These are phyloP conservation scores for Elsinoe arachidis DNA, from an alignment of 2,329 filamentous ascomycete genomes.

Conservation along the genomic window DNA sequence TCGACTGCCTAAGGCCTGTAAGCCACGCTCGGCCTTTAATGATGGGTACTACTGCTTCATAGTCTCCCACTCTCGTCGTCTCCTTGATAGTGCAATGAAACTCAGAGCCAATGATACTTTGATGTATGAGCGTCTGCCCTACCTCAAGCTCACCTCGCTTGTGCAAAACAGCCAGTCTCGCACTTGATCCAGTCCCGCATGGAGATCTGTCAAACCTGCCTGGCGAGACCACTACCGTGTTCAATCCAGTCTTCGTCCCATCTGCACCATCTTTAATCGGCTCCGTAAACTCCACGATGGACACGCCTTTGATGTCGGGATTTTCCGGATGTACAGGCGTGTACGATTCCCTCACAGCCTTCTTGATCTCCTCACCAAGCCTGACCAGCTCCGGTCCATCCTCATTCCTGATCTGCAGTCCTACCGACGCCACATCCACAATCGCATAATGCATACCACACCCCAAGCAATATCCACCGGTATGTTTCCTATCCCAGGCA, in stretches of 20 bases:
- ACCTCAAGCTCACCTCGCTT: conserved; percentile 32
- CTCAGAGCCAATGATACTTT: conserved; percentile 37
- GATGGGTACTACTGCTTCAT: conserved; percentile 33
- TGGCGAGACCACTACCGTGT: conserved; percentile 39
- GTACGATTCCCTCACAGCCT: conserved; percentile 28
- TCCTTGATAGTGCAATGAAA: conserved; percentile 34
- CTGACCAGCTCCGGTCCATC: conserved; percentile 32
- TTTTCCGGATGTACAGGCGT: conserved; percentile 39
- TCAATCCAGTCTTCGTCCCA: conserved; percentile 26
- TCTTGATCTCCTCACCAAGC: conserved; percentile 37
- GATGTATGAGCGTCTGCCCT: conserved; percentile 32
- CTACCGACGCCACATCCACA: conserved; percentile 33
- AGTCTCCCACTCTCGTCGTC: conserved; percentile 32
- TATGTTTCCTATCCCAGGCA: conserved; percentile 35
- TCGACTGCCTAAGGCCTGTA: conserved; percentile 36
- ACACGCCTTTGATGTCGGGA: conserved; percentile 34
- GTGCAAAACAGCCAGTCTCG: conserved; percentile 38
- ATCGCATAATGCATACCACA: conserved; percentile 39
- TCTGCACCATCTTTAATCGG: conserved; percentile 22
- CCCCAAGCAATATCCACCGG: conserved; percentile 40
- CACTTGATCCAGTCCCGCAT: conserved; percentile 39
- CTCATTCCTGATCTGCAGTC: conserved; percentile 28
- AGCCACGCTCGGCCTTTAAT: conserved; percentile 41
- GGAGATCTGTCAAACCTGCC: conserved; percentile 41
- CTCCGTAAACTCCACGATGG: conserved; percentile 32